Evolutionary conservation across 176 grass and related monocot genomes (phyloP).

Genomic region (Tillandsia fasciculata): DNA sequence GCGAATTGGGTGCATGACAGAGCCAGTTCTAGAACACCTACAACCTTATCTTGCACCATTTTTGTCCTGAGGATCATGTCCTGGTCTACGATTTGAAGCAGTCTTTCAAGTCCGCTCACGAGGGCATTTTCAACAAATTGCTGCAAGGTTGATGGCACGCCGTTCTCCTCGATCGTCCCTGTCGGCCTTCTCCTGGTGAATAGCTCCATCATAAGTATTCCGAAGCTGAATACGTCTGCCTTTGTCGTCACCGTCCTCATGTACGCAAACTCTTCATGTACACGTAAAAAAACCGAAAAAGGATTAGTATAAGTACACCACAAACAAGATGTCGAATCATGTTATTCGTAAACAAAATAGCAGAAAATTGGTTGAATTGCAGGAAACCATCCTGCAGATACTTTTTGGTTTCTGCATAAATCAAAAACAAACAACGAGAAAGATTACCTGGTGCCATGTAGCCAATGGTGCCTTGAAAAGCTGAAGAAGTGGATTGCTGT

Average conservation of each 20-base stretch:
- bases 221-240: conserved; percentile 93
- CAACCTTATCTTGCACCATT: conserved; percentile 38
- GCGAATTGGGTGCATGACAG: conserved; percentile 47
- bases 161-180: conserved; percentile 39
- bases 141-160: conserved; percentile 46
- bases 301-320: not conserved
- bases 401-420: too few relatives aligned
- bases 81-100: conserved; percentile 41
- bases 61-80: conserved; percentile 39
- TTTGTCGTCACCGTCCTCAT: conserved; percentile 57
- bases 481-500: conserved; percentile 48
- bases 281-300: not conserved
- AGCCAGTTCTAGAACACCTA: conserved; percentile 38
- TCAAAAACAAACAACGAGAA: not conserved
- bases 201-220: conserved; percentile 66
- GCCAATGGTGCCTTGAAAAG: conserved; percentile 72
- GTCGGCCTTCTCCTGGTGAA: conserved; percentile 69
- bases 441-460: conserved; percentile 87
- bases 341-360: too few relatives aligned
- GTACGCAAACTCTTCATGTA: conserved; percentile 62
- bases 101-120: conserved; percentile 28
- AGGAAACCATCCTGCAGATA: not conserved
- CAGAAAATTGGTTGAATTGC: too few relatives aligned
- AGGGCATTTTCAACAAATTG: conserved; percentile 63
- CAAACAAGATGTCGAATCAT: not conserved